Base-by-base conservation (phyloP, 2,329 filamentous ascomycete species). In the Thelonectria olida region DNA sequence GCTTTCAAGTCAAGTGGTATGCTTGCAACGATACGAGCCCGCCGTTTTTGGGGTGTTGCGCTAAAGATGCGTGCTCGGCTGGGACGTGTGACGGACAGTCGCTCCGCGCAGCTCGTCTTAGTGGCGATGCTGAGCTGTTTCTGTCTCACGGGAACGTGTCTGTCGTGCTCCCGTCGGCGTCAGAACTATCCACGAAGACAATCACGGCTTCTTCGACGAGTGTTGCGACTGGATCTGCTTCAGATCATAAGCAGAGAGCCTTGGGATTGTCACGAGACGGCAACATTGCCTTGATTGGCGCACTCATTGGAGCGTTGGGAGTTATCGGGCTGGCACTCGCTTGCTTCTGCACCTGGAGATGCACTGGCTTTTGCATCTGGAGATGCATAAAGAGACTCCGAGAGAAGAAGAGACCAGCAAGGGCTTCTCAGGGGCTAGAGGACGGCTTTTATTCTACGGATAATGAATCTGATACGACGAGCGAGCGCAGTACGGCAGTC, bases 11-110 rank as follows among this genome's bases (percentile, higher is more conserved):
- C 2, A 20, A 66, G 1, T 81, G 78, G 77, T 79, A 75, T 49
- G 70, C 73, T 1, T 81, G 79, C 54, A 34, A 64, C 3, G 45
- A 50, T 2, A 67, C 67, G 5, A 61, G 25, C 0, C 72, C 74
- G 17, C 72, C 78, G 0, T 81, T 80, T 34, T 39, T 81, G 9
- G 79, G 79, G 8, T 81, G 79, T 50, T 81, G 79, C 27, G 38
- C 59, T 0, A 53, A 65, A 45, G 63, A 74, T 36, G 64, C 68
- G 7, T 76, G 72, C 12, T 5, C 13, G 9, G 23, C 19, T 4
- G 58, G 45, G 27, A 53, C 5, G 48, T 72, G 67, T 38, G 58
- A 62, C 7, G 31, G 28, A 7, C 50, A 15, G n/a, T 44, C 62
- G 12, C n/a, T 71, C 4, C 47, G 62, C 8, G 60, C 67, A 1